Percentiles rank a stretch among this genome's conserved stretches.
Conservation (phyloP, 1,284 basidiomycete genomes). For the Ceratobasidium sp. region DNA sequence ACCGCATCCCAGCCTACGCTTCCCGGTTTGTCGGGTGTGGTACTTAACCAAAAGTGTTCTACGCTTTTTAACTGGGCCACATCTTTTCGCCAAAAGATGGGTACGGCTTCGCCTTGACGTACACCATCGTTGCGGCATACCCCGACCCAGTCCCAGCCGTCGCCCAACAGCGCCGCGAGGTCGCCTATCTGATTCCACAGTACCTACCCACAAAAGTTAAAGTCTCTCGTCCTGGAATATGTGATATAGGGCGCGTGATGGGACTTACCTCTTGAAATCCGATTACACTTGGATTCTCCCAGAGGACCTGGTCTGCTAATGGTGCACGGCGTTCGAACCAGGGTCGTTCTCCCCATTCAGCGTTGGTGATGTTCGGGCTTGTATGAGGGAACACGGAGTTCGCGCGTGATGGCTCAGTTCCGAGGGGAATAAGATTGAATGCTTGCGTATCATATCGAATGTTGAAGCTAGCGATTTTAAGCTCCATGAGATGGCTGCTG, state of each 20-base stretch:
- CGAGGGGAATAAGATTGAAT: slow-evolving; percentile 26
- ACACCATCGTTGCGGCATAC: slow-evolving; percentile 32
- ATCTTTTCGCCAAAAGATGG: slow-evolving; percentile 37
- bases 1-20: slow-evolving; percentile 41
- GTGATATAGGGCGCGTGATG: neutral
- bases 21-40: slow-evolving; percentile 28
- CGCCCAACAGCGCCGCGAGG: slow-evolving; percentile 17
- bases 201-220: slow-evolving; percentile 2
- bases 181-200: slow-evolving; percentile 36
- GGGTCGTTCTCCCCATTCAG: slow-evolving; percentile 35
- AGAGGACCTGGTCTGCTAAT: slow-evolving; percentile 28
- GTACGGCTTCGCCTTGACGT: slow-evolving; percentile 32
- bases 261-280: slow-evolving; percentile 37
- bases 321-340: slow-evolving; percentile 36
- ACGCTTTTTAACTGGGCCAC: slow-evolving; percentile 24
- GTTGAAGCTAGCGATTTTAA: slow-evolving; percentile 35
- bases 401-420: slow-evolving; percentile 6
- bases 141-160: slow-evolving; percentile 27
- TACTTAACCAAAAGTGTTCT: slow-evolving; percentile 38
- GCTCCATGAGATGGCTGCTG: slow-evolving; percentile 10
- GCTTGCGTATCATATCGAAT: slow-evolving; percentile 37
- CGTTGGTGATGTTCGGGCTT: slow-evolving; percentile 2
- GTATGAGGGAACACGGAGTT: neutral
- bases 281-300: slow-evolving; percentile 33
- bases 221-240: too few species aligned